A percentile compares a stretch with the other conserved stretches of the same genome.
These are phyloP conservation scores for Eucalyptus virginea DNA, from an alignment of 345 rosid genomes.

Conservation along the genomic window DNA sequence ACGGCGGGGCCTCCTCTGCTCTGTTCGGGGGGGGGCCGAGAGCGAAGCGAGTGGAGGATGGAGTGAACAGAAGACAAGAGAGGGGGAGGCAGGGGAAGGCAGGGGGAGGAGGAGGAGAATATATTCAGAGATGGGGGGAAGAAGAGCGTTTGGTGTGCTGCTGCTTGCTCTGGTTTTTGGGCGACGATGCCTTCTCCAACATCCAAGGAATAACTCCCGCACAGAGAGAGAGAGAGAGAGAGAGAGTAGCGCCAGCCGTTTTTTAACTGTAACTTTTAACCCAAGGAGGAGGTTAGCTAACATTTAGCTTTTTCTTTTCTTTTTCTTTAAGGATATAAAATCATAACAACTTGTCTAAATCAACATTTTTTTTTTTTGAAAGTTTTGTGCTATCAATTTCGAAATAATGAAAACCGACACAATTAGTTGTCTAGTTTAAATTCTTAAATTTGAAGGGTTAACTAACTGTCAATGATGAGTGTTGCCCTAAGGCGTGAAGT, in stretches of 20 bases:
- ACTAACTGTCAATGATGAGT: neutral
- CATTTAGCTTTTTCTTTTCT: neutral
- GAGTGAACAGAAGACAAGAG: neutral
- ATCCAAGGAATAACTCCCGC: constrained; percentile 17
- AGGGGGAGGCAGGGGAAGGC: neutral
- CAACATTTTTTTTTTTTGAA: accelerated
- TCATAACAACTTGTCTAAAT: neutral
- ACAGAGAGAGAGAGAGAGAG: neutral
- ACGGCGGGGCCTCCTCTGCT: neutral
- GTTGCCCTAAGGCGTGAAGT: neutral
- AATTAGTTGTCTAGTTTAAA: neutral
- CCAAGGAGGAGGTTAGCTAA: neutral
- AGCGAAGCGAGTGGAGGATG: neutral
- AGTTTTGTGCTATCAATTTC: neutral
- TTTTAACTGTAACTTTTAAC: neutral
- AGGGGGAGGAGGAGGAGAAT: neutral
- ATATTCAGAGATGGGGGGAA: neutral
- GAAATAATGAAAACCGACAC: neutral
- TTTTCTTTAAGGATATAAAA: neutral
- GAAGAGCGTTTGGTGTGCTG: neutral
- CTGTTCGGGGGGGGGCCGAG: neutral
- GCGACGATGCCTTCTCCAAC: constrained; percentile 18
- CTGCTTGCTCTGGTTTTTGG: neutral
- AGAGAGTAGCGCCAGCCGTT: neutral
- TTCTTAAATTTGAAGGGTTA: neutral